These are phyloP conservation scores for Chrysoporthe cubensis DNA, from an alignment of 2,329 filamentous ascomycete genomes.

Conservation along the genomic window DNA sequence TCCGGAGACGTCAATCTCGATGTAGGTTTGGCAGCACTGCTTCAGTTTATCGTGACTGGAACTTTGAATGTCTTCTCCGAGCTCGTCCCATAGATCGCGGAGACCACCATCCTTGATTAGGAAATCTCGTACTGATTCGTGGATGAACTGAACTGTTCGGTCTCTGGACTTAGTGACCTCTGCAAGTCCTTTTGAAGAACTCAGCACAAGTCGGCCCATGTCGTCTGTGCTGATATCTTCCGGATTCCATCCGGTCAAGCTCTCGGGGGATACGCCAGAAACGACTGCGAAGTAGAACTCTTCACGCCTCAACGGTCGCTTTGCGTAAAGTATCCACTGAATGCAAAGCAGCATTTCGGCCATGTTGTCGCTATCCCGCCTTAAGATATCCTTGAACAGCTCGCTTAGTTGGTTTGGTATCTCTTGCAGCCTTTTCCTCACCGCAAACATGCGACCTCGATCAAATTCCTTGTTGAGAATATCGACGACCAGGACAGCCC, in stretches of 20 bases:
- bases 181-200: constrained; percentile 52
- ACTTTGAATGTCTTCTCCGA: constrained; percentile 24
- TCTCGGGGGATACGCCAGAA: constrained; percentile 31
- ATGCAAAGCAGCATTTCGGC: constrained; percentile 49
- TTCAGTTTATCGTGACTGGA: constrained; percentile 30
- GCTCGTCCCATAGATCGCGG: constrained; percentile 22
- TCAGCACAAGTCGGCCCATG: constrained; percentile 41
- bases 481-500: constrained; percentile 42
- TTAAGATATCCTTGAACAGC: constrained; percentile 55
- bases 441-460: constrained; percentile 33
- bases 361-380: constrained; percentile 46
- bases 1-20: background rate
- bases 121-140: constrained; percentile 26
- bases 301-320: constrained; percentile 41
- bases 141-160: constrained; percentile 28
- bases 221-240: constrained; percentile 28
- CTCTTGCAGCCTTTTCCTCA: constrained; percentile 37
- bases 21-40: constrained; percentile 22
- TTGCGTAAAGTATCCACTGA: constrained; percentile 56
- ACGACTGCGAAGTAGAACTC: constrained; percentile 52
- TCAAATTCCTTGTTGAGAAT: constrained; percentile 43
- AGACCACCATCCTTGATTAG: constrained; percentile 27
- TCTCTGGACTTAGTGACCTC: constrained; percentile 41
- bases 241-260: constrained; percentile 35
- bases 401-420: constrained; percentile 45